Percentiles rank a stretch among this genome's conserved stretches.
phyloP scores from a whole-genome alignment of 192 early-diverging fungal genomes.

The Dissophora globulifera region DNA sequence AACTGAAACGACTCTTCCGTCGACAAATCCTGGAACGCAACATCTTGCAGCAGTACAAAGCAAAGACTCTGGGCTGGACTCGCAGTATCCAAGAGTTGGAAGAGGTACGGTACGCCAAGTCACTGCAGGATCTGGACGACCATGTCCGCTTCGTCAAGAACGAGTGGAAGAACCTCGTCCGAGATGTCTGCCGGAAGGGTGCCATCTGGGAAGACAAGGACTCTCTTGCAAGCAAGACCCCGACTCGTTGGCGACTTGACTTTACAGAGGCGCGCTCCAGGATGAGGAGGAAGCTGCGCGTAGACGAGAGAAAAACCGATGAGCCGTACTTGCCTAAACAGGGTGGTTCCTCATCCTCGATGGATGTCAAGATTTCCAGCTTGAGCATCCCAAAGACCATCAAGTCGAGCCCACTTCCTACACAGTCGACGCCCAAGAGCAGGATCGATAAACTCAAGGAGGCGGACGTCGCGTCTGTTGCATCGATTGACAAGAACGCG shows the following conservation, averaged over 20 bases:
- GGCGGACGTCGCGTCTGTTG: constrained; percentile 29
- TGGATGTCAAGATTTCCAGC: constrained; percentile 40
- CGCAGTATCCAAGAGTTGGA: constrained; percentile 70
- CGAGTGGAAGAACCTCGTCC: constrained; percentile 68
- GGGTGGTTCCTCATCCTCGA: constrained; percentile 25
- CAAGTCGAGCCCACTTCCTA: constrained; percentile 33
- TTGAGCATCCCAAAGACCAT: constrained; percentile 46
- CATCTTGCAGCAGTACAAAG: constrained; percentile 60
- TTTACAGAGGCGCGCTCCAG: constrained; percentile 65
- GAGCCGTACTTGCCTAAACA: constrained; percentile 50
- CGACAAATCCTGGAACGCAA: constrained; percentile 56
- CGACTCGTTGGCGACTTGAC: constrained; percentile 64
- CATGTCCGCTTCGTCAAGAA: constrained; percentile 67
- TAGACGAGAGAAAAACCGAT: constrained; percentile 44
- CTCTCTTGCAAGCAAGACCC: constrained; percentile 14
- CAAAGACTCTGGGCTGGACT: constrained; percentile 64
- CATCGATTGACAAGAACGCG: constrained; percentile 31
- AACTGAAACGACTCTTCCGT: constrained; percentile 62
- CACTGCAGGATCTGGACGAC: constrained; percentile 66
- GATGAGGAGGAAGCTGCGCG: constrained; percentile 48
- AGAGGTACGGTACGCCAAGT: constrained; percentile 61
- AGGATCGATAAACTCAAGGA: constrained; percentile 41
- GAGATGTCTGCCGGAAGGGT: constrained; percentile 65
- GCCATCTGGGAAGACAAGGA: constrained; percentile 70
- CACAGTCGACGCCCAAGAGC: constrained; percentile 18